Evolutionary conservation across 2,329 filamentous ascomycete genomes (phyloP), one percentile per base, ranked within the genome.

Genomic region (Tolypocladium guangdongense): DNA sequence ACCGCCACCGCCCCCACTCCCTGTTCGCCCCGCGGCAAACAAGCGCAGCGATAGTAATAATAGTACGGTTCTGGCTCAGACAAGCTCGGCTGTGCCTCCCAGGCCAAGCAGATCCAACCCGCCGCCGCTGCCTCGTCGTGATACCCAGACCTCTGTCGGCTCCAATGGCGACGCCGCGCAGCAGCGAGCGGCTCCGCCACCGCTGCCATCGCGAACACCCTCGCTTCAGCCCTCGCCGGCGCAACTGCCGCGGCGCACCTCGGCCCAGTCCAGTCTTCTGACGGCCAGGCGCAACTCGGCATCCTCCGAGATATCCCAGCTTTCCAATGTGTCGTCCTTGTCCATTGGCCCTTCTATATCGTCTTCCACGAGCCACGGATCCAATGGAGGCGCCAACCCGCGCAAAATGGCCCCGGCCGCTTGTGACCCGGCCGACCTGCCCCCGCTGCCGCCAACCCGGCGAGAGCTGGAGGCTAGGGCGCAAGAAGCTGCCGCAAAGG

Each of bases 381-480:
- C 78, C 1, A 65, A 67, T 24, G 74, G 75, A 12, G 62, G 68
- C 10, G 57, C 20, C 16, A n/a, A 37, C 24, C 59, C 69, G 16
- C 72, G 80, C 55, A 81, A 76, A 52, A 64, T 85, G 24, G 50
- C 58, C 24, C 80, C 82, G 3, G 81, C 82, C 2, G 64, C 75
- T 0, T 73, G 80, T 49, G 80, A 81, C 51, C 72, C 77, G 36
- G 71, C 78, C n/a, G 78, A 74, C 50, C 69, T 85, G 12, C 82
- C 81, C 0, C 74, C 76, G 12, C 65, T 85, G 37, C 82, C 81
- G 0, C 81, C 80, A 0, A 74, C 76, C 1, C 74, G 71, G 56
- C 72, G 76, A 43, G 81, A 83, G 54, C 67, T 71, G 2, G 81
- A 84, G 55, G 74, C 74, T 3, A 70, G 71, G 55, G 68, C 66